Evolutionary conservation across 345 rosid species (phyloP).

Genomic region (Brassica cretica): DNA sequence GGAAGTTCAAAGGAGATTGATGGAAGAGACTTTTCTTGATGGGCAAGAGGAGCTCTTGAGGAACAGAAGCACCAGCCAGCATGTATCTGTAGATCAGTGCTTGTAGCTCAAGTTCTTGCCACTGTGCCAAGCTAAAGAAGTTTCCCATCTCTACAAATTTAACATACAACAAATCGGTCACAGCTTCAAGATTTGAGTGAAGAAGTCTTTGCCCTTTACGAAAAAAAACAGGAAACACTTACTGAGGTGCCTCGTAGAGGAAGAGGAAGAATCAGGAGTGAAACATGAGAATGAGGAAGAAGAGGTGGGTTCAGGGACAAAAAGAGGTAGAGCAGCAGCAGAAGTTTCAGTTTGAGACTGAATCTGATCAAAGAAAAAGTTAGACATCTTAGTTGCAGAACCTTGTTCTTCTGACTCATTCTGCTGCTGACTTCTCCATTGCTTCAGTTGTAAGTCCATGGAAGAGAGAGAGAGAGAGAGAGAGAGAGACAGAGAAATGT

Average conservation of each 20-base stretch:
- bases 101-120: constrained; percentile 94
- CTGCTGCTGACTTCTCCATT: constrained; percentile 71
- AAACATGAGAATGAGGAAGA: constrained; percentile 54
- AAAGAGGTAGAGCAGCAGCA: constrained; percentile 68
- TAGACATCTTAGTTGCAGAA: constrained; percentile 67
- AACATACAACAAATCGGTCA: neutral
- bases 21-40: constrained; percentile 51
- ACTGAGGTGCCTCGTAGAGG: constrained; percentile 53
- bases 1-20: constrained; percentile 46
- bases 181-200: constrained; percentile 11
- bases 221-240: constrained; percentile 31
- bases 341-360: constrained; percentile 48
- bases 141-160: constrained; percentile 61
- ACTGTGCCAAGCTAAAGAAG: constrained; percentile 74
- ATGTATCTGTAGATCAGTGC: constrained; percentile 83
- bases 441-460: constrained; percentile 90
- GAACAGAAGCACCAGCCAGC: constrained; percentile 67
- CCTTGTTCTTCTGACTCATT: constrained; percentile 61
- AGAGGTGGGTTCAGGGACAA: constrained; percentile 52
- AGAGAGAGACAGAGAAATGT: constrained; percentile 31
- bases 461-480: constrained; percentile 38
- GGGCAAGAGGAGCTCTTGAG: constrained; percentile 66
- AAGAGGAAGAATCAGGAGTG: constrained; percentile 39
- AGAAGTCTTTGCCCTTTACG: neutral
- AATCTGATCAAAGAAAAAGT: constrained; percentile 54